phyloP scores from a whole-genome alignment of 306 rosid species.

The Prunus campanulata region DNA sequence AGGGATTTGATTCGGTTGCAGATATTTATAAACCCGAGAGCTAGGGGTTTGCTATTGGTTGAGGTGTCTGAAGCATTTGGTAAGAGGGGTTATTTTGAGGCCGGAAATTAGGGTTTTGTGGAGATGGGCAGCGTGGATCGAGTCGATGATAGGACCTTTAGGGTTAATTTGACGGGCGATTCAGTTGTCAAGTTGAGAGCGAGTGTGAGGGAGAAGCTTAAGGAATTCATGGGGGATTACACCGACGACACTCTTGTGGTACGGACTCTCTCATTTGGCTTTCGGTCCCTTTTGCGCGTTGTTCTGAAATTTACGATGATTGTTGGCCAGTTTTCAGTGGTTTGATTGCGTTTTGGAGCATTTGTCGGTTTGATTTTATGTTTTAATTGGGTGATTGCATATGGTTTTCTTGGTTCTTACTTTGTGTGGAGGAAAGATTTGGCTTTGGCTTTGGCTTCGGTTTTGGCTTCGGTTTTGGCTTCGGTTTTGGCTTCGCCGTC shows the following conservation, averaged over 20 bases:
- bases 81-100: background rate
- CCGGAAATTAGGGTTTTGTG: slow-evolving; percentile 46
- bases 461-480: background rate
- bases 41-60: slow-evolving; percentile 45
- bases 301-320: background rate
- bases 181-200: slow-evolving; percentile 61
- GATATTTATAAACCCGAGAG: background rate
- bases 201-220: slow-evolving; percentile 69
- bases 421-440: background rate
- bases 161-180: slow-evolving; percentile 52
- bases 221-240: slow-evolving; percentile 95
- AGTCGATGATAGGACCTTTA: slow-evolving; percentile 55
- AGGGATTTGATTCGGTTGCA: background rate
- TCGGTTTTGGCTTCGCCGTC: background rate
- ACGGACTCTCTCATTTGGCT: slow-evolving; percentile 27
- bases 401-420: background rate
- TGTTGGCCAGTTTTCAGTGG: background rate
- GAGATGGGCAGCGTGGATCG: slow-evolving; percentile 81
- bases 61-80: slow-evolving; percentile 7
- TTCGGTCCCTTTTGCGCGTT: background rate
- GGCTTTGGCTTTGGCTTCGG: background rate
- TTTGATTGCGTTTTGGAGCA: background rate
- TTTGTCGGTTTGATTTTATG: background rate
- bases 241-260: slow-evolving; percentile 97
- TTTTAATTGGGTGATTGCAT: background rate